Percentiles rank a stretch among this genome's conserved stretches.
Evolutionary conservation across 345 rosid genomes (phyloP).

Genomic region (Salix koriyanagi): DNA sequence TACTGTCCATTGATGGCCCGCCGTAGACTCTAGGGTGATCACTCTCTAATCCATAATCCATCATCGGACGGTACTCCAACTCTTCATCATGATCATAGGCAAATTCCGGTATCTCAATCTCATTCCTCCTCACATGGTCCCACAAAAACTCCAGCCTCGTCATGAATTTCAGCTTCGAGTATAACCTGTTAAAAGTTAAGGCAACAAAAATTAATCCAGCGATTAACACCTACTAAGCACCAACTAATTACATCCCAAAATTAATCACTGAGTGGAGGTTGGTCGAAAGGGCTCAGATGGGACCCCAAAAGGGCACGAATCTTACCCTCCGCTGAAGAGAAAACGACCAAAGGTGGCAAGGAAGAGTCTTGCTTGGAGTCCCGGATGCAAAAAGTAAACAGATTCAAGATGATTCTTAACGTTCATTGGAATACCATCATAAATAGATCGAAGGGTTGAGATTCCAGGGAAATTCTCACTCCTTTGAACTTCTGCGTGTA

Average conservation of each 20-base stretch:
- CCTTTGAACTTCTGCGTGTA: conserved; percentile 46
- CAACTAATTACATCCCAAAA: neutral
- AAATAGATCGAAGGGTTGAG: conserved; percentile 41
- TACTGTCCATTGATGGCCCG: conserved; percentile 24
- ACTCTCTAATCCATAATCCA: conserved; percentile 61
- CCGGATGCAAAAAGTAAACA: conserved; percentile 61
- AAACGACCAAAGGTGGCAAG: conserved; percentile 65
- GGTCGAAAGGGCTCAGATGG: neutral
- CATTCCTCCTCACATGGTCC: conserved; percentile 61
- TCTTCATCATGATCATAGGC: conserved; percentile 54
- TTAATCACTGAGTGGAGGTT: neutral
- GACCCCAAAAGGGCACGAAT: neutral
- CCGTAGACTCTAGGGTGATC: conserved; percentile 45
- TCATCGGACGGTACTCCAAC: conserved; percentile 40
- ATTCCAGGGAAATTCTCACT: conserved; percentile 56
- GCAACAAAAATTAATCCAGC: neutral
- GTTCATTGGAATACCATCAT: conserved; percentile 38
- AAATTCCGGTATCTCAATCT: conserved; percentile 57
- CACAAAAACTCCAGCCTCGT: conserved; percentile 55
- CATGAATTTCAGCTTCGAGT: conserved; percentile 48
- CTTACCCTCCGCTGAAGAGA: conserved; percentile 53
- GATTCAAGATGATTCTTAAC: conserved; percentile 35
- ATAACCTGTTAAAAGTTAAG: conserved; percentile 32
- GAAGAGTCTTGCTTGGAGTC: conserved; percentile 47
- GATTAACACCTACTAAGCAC: neutral